Percentiles rank a stretch among this genome's conserved stretches.
phyloP scores from a whole-genome alignment of 163 green algal species.

The Chlamydomonas reinhardtii region DNA sequence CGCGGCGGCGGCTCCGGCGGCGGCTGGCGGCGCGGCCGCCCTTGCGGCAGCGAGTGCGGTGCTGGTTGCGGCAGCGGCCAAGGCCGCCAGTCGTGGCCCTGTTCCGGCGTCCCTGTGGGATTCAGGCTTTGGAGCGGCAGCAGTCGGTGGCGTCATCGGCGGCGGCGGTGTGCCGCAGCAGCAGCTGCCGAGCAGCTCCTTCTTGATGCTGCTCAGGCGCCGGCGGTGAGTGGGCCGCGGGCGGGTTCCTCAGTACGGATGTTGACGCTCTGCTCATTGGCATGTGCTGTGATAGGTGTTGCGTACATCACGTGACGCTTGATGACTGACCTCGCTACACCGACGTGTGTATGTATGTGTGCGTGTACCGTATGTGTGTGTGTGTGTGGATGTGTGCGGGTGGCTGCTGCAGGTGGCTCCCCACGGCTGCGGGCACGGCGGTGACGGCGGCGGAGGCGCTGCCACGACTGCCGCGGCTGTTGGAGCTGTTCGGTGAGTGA shows the following conservation, averaged over 20 bases:
- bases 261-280: no score
- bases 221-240: conserved; percentile 7
- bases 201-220: neutral
- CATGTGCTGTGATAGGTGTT: no score
- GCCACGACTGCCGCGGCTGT: neutral
- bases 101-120: no score
- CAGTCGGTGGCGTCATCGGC: neutral
- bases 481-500: conserved; percentile 14
- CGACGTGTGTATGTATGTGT: no score
- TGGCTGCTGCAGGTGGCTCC: conserved; percentile 37
- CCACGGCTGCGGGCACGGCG: neutral
- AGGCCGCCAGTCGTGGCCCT: neutral
- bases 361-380: no score
- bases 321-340: no score
- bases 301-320: no score
- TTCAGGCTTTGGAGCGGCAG: no score
- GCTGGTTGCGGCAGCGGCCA: neutral
- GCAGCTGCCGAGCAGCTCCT: conserved; percentile 9
- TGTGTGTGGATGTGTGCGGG: no score
- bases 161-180: no score
- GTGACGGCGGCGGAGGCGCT: neutral
- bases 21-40: neutral
- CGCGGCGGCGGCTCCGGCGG: neutral
- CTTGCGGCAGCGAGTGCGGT: neutral
- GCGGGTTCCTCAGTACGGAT: no score